Evolutionary conservation across 495 filamentous ascomycete species (phyloP).

Genomic region (Sporormia fimetaria): DNA sequence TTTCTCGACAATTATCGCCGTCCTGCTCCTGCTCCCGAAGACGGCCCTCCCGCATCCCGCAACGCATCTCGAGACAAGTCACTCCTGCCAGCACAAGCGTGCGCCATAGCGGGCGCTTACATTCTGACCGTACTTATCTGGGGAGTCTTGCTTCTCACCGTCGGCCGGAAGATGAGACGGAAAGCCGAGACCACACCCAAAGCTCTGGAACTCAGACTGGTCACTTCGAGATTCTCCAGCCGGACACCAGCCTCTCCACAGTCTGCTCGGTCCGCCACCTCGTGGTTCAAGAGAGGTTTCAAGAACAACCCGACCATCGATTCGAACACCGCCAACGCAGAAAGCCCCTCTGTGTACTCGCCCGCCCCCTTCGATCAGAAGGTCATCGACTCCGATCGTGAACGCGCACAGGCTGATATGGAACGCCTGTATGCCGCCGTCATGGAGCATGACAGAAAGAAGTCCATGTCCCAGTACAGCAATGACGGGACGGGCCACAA

Average conservation of each 20-base stretch:
- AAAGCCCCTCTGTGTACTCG: conserved; percentile 33
- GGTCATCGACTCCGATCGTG: conserved; percentile 60
- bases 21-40: conserved; percentile 46
- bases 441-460: conserved; percentile 63
- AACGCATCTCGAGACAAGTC: conserved; percentile 45
- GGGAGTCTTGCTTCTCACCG: conserved; percentile 51
- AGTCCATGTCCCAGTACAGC: conserved; percentile 11
- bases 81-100: conserved; percentile 62
- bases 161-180: conserved; percentile 49
- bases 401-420: conserved; percentile 64
- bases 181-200: conserved; percentile 42
- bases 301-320: conserved; percentile 27
- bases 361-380: conserved; percentile 59
- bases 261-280: conserved; percentile 32
- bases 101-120: conserved; percentile 70
- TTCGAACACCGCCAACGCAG: conserved; percentile 30
- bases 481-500: conserved; percentile 4
- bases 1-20: conserved; percentile 39
- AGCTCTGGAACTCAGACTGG: conserved; percentile 42
- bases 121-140: conserved; percentile 58
- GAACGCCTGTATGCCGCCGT: conserved; percentile 85
- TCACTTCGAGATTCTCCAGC: conserved; percentile 46
- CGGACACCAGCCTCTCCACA: conserved; percentile 27
- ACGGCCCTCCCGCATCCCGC: conserved; percentile 45
- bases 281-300: conserved; percentile 32